Conservation (phyloP, 2,329 filamentous ascomycete genomes). For the Venturia carpophila region DNA sequence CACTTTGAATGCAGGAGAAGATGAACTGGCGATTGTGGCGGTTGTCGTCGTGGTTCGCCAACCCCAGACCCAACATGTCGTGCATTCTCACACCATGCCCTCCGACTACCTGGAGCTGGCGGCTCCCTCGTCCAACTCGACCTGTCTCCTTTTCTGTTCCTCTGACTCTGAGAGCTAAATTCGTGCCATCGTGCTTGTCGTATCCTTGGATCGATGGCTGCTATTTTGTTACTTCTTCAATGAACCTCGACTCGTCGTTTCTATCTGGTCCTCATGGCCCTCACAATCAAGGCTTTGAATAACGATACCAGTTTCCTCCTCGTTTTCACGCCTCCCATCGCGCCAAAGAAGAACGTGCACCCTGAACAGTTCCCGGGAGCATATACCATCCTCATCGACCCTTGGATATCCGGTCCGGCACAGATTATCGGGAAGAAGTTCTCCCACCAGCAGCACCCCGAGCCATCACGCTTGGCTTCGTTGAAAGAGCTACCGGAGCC, state of each 20-base stretch:
- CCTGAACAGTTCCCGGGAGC: constrained; percentile 38
- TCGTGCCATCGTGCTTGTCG: not conserved
- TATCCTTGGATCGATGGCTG: not conserved
- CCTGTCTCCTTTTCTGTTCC: not conserved
- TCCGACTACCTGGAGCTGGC: not conserved
- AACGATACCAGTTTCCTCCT: constrained; percentile 58
- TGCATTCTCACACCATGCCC: not conserved
- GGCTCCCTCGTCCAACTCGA: not conserved
- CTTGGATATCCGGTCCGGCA: constrained; percentile 57
- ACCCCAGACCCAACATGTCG: not conserved
- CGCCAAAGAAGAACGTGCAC: constrained; percentile 25
- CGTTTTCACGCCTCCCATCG: constrained; percentile 50
- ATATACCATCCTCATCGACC: constrained; percentile 64
- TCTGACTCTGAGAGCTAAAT: too few relatives aligned
- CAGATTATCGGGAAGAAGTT: constrained; percentile 55
- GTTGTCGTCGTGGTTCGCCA: too few relatives aligned
- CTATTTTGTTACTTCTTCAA: not conserved
- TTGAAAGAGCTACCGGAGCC: constrained; percentile 46
- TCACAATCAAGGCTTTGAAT: constrained; percentile 57
- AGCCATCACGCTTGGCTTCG: constrained; percentile 47
- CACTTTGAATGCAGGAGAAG: not conserved
- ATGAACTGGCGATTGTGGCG: not conserved
- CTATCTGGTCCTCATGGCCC: constrained; percentile 43
- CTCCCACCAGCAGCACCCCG: constrained; percentile 30
- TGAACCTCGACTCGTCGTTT: not conserved